Evolutionary conservation across 2,329 filamentous ascomycete species (phyloP).

Genomic region (Penicillium palitans): DNA sequence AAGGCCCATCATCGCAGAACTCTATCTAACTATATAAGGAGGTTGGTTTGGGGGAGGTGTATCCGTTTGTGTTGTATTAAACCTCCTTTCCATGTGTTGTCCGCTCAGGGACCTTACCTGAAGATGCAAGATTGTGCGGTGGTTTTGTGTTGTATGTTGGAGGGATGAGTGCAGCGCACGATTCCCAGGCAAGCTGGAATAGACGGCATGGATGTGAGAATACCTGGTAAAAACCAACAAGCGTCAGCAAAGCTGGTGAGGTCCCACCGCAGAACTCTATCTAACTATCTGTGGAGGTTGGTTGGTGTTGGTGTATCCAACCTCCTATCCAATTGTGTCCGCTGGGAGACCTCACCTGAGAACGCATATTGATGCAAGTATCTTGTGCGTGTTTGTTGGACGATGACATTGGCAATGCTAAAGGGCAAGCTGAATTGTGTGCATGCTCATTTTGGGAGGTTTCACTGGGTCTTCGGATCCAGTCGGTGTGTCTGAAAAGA

Average conservation of each 20-base stretch:
- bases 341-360: neutral
- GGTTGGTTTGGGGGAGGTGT: neutral
- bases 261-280: neutral
- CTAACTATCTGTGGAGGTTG: neutral
- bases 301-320: neutral
- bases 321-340: neutral
- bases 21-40: neutral
- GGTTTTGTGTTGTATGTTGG: neutral
- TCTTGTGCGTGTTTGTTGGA: too few relatives aligned
- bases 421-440: too few relatives aligned
- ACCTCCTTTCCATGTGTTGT: neutral
- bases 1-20: too few relatives aligned
- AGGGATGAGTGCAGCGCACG: neutral
- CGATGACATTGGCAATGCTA: too few relatives aligned
- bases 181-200: neutral
- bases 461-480: too few relatives aligned
- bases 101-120: neutral
- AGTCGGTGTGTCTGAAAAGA: too few relatives aligned
- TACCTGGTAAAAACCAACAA: neutral
- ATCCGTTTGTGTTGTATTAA: neutral
- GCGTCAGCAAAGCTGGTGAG: conserved; percentile 1
- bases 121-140: neutral
- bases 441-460: too few relatives aligned
- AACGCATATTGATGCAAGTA: too few relatives aligned
- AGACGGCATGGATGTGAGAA: too few relatives aligned